These are phyloP conservation scores for Stenogyne calaminthoides DNA, from an alignment of 305 asterid genomes.

Conservation along the genomic window DNA sequence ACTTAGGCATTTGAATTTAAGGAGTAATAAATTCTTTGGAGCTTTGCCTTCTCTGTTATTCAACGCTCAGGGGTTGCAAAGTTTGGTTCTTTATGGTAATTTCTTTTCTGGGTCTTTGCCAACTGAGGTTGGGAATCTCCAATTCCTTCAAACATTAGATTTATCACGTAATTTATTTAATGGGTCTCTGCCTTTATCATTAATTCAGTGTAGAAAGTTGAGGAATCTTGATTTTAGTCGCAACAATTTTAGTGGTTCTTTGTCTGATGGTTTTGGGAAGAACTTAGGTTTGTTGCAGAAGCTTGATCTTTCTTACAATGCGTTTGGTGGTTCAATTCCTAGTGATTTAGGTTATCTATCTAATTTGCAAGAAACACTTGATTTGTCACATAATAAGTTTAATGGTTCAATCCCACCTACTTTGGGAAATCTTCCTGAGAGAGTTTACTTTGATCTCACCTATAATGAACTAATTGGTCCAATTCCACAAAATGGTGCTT, in stretches of 20 bases:
- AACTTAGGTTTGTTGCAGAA: constrained; percentile 57
- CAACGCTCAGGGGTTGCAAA: constrained; percentile 54
- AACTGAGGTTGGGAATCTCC: constrained; percentile 61
- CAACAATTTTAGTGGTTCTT: constrained; percentile 57
- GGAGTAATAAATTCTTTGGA: constrained; percentile 66
- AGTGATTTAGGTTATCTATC: constrained; percentile 62
- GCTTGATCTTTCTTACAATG: constrained; percentile 67
- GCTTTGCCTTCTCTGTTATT: constrained; percentile 55
- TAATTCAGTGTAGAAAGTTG: constrained; percentile 61
- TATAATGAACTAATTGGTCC: constrained; percentile 75
- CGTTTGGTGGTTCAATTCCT: constrained; percentile 62
- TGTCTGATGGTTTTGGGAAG: constrained; percentile 65
- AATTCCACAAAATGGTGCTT: constrained; percentile 88
- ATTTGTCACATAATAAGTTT: constrained; percentile 75
- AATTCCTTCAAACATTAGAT: constrained; percentile 60
- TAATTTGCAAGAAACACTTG: constrained; percentile 72
- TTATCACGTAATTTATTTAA: constrained; percentile 65
- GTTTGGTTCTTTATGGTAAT: constrained; percentile 87
- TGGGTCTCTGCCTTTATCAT: constrained; percentile 64
- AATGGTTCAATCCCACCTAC: constrained; percentile 74
- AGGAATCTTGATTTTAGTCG: constrained; percentile 56
- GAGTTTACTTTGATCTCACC: constrained; percentile 86
- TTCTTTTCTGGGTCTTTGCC: constrained; percentile 70
- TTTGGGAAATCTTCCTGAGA: constrained; percentile 85
- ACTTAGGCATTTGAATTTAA: constrained; percentile 77